Base-by-base conservation (phyloP, 352 stramenopile genomes). In the Globisporangium canariense region DNA sequence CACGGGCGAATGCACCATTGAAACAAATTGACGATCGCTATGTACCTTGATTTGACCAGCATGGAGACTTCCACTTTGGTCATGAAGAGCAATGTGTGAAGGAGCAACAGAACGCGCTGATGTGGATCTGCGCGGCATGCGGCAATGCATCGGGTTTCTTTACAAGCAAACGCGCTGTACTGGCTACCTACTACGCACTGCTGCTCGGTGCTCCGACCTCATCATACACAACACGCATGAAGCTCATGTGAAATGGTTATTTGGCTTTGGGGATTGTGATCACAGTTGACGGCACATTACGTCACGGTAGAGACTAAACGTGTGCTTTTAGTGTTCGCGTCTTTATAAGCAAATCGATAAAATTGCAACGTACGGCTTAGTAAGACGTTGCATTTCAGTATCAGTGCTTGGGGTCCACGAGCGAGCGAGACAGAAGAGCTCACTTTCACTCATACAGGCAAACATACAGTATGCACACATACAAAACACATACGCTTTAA, bases 301-400 rank as follows among this genome's bases (percentile, higher is more conserved):
- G 84, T 82, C 80, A 91, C 69, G 51, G 71, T 75, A 51, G 36
- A 61, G 77, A 86, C 76, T 67, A 85, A 91, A 89, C 82, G 82
- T 91, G 82, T 91, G 82, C 82, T 91, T 91, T 91, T 79, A 91
- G 80, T 88, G 79, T 70, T 91, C 82, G 82, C 82, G 77, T 91
- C 72, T 43, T 49, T 91, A 82, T 91, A 53, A 83, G 82, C 82
- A 89, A 79, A 81, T 84, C 71, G 82, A 91, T 91, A 89, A 87
- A 87, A 91, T 71, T 87, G 73, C 77, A 87, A 62, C 77, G 78
- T 71, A 89, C 66, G 69, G 70, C 50, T 40, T 18, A 38, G 64
- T 74, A 62, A 57, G 45, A 71, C 77, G 73, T 69, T 83, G 74
- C 80, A 91, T 85, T 87, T 90, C 81, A 90, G 81, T 90, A 90